These are phyloP conservation scores for Phytophthora vignae DNA, from an alignment of 352 stramenopile species.

Conservation along the genomic window DNA sequence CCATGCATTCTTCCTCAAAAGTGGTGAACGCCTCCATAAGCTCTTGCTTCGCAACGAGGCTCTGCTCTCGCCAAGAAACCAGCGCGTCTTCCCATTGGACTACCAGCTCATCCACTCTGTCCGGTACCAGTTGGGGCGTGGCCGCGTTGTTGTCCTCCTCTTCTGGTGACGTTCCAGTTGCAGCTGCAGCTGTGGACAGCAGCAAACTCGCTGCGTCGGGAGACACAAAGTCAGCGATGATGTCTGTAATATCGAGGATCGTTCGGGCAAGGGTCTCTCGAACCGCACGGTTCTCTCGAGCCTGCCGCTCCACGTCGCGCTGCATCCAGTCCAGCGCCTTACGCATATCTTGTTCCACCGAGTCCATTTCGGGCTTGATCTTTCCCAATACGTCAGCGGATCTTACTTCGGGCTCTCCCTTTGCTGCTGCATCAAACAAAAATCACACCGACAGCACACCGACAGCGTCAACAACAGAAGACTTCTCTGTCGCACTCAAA, in stretches of 20 bases:
- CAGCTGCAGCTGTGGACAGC: conserved; percentile 16
- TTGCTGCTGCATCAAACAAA: conserved; percentile 11
- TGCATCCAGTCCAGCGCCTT: conserved; percentile 57
- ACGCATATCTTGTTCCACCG: conserved; percentile 32
- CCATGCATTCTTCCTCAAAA: conserved; percentile 44
- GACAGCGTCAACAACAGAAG: conserved; percentile 4
- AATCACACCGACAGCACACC: not conserved
- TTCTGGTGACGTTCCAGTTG: conserved; percentile 20
- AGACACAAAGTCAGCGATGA: conserved; percentile 33
- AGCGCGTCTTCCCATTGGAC: conserved; percentile 45
- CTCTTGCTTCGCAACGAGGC: conserved; percentile 24
- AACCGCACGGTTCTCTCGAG: conserved; percentile 39
- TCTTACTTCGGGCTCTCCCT: not conserved
- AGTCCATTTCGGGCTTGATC: not conserved
- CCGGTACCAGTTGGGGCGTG: conserved; percentile 18
- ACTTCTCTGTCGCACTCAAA: too few species aligned
- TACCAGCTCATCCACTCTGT: conserved; percentile 32
- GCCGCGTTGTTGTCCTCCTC: conserved; percentile 31
- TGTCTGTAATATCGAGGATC: conserved; percentile 40
- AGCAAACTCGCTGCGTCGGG: conserved; percentile 16
- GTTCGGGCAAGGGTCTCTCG: conserved; percentile 32
- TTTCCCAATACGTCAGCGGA: conserved; percentile 1
- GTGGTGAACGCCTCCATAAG: conserved; percentile 23
- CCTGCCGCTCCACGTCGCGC: conserved; percentile 46
- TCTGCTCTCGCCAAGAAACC: conserved; percentile 42